A percentile compares a stretch with the other conserved stretches of the same genome.
Evolutionary conservation across 768 basidiomycete species (phyloP).

Genomic region (Chiua virens): DNA sequence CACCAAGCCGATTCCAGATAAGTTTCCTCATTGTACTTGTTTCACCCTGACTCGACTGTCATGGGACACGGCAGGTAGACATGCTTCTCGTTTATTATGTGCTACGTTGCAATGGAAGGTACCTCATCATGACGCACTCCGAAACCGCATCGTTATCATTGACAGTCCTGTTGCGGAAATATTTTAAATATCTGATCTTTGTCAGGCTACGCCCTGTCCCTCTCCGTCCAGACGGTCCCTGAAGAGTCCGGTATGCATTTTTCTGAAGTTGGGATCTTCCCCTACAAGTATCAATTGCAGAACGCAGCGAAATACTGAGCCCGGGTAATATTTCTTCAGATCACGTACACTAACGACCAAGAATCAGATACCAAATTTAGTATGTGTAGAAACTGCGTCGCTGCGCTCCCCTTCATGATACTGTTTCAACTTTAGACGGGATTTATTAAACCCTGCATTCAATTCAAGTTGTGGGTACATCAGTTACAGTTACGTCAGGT

Average conservation of each 20-base stretch:
- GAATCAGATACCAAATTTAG: constrained; percentile 25
- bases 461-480: too few species aligned
- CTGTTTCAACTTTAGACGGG: too few species aligned
- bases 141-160: neutral
- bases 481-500: too few species aligned
- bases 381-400: constrained; percentile 16
- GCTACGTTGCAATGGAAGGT: too few species aligned
- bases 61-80: too few species aligned
- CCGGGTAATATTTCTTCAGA: neutral
- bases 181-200: neutral
- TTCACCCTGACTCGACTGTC: neutral
- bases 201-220: neutral
- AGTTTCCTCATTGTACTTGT: neutral
- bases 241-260: neutral
- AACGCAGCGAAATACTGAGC: neutral
- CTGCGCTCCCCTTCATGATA: too few species aligned
- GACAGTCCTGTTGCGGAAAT: too few species aligned
- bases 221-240: neutral
- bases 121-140: neutral
- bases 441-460: too few species aligned
- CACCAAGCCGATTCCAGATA: neutral
- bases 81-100: too few species aligned
- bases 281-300: neutral
- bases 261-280: too few species aligned
- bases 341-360: neutral